A percentile compares a stretch with the other conserved stretches of the same genome.
These are phyloP conservation scores for Nigrospora oryzae DNA, from an alignment of 2,329 filamentous ascomycete species.

Conservation along the genomic window DNA sequence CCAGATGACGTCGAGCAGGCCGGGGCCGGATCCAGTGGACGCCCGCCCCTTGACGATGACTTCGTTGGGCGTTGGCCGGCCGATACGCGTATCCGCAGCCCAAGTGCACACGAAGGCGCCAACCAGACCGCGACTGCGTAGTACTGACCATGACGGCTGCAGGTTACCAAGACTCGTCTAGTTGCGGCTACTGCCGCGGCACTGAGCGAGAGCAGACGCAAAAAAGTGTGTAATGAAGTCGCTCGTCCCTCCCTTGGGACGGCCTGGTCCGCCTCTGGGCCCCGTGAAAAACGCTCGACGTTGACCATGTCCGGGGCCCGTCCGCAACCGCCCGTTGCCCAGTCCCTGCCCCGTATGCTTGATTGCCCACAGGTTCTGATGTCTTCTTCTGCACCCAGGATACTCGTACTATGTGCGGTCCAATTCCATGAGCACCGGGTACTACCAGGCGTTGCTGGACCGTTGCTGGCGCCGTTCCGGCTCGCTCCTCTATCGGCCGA, in stretches of 20 bases:
- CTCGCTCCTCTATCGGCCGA: slow-evolving; percentile 66
- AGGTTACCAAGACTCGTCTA: slow-evolving; percentile 45
- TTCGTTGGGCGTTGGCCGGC: too few relatives aligned
- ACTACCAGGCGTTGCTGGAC: slow-evolving; percentile 67
- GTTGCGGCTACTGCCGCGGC: slow-evolving; percentile 44
- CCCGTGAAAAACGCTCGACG: too few relatives aligned
- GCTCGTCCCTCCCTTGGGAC: too few relatives aligned
- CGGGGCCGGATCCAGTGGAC: too few relatives aligned
- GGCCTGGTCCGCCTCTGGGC: too few relatives aligned
- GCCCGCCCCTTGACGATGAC: too few relatives aligned
- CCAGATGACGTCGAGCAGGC: too few relatives aligned
- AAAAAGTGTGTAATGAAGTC: slow-evolving; percentile 30
- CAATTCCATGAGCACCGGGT: slow-evolving; percentile 49
- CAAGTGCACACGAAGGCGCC: too few relatives aligned
- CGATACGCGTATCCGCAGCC: too few relatives aligned
- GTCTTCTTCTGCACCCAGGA: slow-evolving; percentile 36
- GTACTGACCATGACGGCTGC: slow-evolving; percentile 7
- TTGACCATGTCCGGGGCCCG: too few relatives aligned
- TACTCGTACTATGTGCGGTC: slow-evolving; percentile 65
- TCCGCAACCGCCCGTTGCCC: too few relatives aligned
- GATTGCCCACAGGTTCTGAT: neutral
- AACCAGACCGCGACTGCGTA: slow-evolving; percentile 2
- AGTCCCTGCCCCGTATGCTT: too few relatives aligned
- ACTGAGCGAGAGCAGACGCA: slow-evolving; percentile 37
- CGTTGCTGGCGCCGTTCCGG: slow-evolving; percentile 72